phyloP scores from a whole-genome alignment of 2,329 filamentous ascomycete genomes.

The Cladosporium oxysporum region DNA sequence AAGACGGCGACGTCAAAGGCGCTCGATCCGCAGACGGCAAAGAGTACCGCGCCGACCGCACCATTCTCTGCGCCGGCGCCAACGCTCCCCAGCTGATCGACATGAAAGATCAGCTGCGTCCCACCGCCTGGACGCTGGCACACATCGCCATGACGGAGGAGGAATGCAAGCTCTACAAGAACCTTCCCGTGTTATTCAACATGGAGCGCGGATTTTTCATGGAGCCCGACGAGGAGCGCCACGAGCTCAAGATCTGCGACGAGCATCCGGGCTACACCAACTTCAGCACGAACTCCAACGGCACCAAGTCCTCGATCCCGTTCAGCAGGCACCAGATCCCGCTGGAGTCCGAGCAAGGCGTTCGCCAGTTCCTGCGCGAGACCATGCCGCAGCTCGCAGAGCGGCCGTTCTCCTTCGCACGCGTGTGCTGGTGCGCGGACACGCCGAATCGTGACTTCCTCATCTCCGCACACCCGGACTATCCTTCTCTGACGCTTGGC shows the following conservation, averaged over 20 bases:
- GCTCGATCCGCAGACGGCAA: conserved; percentile 47
- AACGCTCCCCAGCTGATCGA: conserved; percentile 51
- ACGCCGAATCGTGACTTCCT: conserved; percentile 57
- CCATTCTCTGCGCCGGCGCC: conserved; percentile 54
- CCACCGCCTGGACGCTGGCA: conserved; percentile 56
- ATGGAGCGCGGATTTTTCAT: conserved; percentile 55
- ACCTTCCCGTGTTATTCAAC: conserved; percentile 53
- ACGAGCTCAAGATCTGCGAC: conserved; percentile 55
- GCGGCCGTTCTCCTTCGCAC: conserved; percentile 52
- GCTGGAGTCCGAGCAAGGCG: conserved; percentile 48
- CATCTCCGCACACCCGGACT: conserved; percentile 52
- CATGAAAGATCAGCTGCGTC: conserved; percentile 54
- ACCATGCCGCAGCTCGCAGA: conserved; percentile 56
- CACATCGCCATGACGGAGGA: conserved; percentile 52
- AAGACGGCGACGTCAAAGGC: conserved; percentile 43
- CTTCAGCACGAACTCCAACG: conserved; percentile 38
- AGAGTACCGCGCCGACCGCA: conserved; percentile 45
- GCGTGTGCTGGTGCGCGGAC: conserved; percentile 61
- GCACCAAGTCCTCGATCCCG: conserved; percentile 40
- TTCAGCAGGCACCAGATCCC: conserved; percentile 52
- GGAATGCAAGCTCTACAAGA: conserved; percentile 49
- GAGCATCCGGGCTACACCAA: conserved; percentile 61
- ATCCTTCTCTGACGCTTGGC: conserved; percentile 48
- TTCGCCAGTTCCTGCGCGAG: conserved; percentile 52
- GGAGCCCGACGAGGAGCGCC: conserved; percentile 49